Percentiles rank a stretch among this genome's conserved stretches.
Evolutionary conservation across 1,284 basidiomycete genomes (phyloP).

Genomic region (Papiliotrema terrestris): DNA sequence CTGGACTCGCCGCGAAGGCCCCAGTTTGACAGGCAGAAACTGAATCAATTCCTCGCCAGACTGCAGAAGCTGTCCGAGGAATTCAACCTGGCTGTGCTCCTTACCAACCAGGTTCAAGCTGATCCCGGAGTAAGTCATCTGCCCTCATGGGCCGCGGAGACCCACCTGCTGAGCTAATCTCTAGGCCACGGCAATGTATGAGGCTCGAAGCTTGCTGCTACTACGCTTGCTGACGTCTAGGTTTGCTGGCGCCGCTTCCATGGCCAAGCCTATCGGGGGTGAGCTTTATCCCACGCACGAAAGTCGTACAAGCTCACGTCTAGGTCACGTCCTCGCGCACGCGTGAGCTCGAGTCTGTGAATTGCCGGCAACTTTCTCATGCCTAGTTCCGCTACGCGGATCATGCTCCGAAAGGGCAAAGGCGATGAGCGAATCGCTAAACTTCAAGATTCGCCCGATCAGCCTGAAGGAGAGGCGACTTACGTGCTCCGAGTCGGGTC

Average conservation of each 20-base stretch:
- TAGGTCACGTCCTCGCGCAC: slow-evolving; percentile 48
- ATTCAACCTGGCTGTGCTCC: slow-evolving; percentile 72
- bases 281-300: slow-evolving; percentile 11
- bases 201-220: too few relatives aligned
- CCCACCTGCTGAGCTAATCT: background rate
- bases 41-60: slow-evolving; percentile 78
- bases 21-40: slow-evolving; percentile 45
- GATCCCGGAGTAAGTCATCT: slow-evolving; percentile 66
- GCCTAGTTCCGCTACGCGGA: slow-evolving; percentile 39
- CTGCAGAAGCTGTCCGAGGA: slow-evolving; percentile 87
- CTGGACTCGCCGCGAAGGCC: too few relatives aligned
- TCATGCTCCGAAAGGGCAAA: slow-evolving; percentile 61
- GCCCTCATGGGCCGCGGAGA: too few relatives aligned
- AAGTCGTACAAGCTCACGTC: background rate
- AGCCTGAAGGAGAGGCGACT: slow-evolving; percentile 85
- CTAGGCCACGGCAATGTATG: slow-evolving; percentile 67
- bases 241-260: slow-evolving; percentile 77
- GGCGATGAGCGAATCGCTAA: slow-evolving; percentile 95
- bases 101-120: slow-evolving; percentile 85
- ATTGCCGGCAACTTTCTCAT: background rate
- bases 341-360: slow-evolving; percentile 28
- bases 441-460: slow-evolving; percentile 86
- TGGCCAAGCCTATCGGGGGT: slow-evolving; percentile 82
- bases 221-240: slow-evolving; percentile 7
- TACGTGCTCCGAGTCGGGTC: slow-evolving; percentile 63